A percentile compares a stretch with the other conserved stretches of the same genome.
These are phyloP conservation scores for Aspergillus fijiensis DNA, from an alignment of 2,329 filamentous ascomycete species.

Conservation along the genomic window DNA sequence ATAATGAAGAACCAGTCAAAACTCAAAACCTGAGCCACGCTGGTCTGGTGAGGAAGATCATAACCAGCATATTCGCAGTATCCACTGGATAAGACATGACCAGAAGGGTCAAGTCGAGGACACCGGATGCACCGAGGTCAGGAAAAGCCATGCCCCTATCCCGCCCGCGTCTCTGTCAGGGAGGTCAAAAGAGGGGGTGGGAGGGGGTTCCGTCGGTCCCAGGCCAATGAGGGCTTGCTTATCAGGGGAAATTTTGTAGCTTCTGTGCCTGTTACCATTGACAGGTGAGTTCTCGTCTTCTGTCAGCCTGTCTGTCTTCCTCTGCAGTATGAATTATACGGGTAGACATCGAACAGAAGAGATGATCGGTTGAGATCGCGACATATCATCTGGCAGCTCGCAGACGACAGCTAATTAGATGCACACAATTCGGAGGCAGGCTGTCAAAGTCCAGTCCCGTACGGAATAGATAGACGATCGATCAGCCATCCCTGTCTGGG, in stretches of 20 bases:
- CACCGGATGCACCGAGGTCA: background rate
- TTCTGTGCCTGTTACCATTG: background rate
- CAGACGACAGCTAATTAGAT: background rate
- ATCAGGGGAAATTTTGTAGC: background rate
- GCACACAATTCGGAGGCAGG: background rate
- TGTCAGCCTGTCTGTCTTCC: no score
- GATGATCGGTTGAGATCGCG: background rate
- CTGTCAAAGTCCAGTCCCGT: background rate
- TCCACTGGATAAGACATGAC: no score
- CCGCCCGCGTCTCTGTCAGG: background rate
- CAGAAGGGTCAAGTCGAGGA: no score
- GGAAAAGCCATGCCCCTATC: background rate
- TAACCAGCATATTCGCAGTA: no score
- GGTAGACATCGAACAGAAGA: background rate
- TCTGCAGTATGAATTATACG: no score
- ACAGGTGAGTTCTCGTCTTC: background rate
- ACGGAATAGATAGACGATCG: background rate
- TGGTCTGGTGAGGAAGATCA: no score
- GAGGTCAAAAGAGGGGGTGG: background rate
- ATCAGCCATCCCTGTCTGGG: slow-evolving; percentile 3
- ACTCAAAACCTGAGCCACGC: no score
- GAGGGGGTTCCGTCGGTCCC: background rate
- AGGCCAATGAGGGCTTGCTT: background rate
- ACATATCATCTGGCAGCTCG: background rate
- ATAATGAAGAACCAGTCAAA: no score